phyloP scores from a whole-genome alignment of 2,329 filamentous ascomycete species.

The Aurifilum marmelostoma region DNA sequence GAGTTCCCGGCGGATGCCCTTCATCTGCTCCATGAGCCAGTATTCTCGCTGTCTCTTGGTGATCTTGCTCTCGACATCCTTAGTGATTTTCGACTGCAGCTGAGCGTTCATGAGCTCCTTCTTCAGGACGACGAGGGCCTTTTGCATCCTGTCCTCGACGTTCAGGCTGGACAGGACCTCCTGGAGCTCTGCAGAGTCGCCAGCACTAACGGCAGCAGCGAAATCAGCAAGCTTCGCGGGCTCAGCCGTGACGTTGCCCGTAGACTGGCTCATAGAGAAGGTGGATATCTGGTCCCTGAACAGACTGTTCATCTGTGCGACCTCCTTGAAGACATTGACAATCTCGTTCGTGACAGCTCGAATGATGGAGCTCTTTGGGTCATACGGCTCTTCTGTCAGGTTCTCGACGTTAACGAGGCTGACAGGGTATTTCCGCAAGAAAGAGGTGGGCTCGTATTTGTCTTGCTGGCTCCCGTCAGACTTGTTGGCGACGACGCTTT shows the following conservation, averaged over 20 bases:
- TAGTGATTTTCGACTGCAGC: constrained; percentile 94
- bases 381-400: constrained; percentile 82
- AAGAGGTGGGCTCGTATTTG: constrained; percentile 84
- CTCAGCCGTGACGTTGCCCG: constrained; percentile 92
- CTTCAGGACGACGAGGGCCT: constrained; percentile 89
- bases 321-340: constrained; percentile 97
- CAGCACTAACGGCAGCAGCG: constrained; percentile 93
- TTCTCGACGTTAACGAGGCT: constrained; percentile 97
- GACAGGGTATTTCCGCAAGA: constrained; percentile 88
- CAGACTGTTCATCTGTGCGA: constrained; percentile 88
- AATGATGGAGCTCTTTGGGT: constrained; percentile 86
- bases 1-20: constrained; percentile 92
- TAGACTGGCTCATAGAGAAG: constrained; percentile 93
- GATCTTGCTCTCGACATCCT: constrained; percentile 97
- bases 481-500: constrained; percentile 68
- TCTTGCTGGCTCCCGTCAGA: constrained; percentile 51
- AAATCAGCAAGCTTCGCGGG: constrained; percentile 96
- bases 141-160: constrained; percentile 89
- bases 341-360: constrained; percentile 96
- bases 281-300: constrained; percentile 98
- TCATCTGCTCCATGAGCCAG: constrained; percentile 99
- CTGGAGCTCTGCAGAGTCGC: constrained; percentile 89
- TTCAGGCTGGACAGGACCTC: constrained; percentile 88
- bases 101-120: constrained; percentile 99
- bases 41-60: constrained; percentile 97